Evolutionary conservation across 495 filamentous ascomycete genomes (phyloP), one percentile per base, ranked within the genome.

Genomic region (Delitschia confertaspora): DNA sequence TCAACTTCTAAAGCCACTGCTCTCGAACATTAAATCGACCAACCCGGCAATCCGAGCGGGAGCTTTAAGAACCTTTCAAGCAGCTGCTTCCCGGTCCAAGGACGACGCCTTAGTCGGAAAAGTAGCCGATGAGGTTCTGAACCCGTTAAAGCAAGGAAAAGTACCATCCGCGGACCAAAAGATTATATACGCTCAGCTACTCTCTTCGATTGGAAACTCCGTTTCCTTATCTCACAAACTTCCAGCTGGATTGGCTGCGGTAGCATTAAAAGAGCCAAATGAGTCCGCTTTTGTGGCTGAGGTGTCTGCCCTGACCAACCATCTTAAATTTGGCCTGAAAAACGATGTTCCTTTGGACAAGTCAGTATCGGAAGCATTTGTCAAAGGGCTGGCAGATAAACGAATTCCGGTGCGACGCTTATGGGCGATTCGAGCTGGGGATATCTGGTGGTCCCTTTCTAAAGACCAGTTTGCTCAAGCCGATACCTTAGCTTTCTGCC

Each of bases 1-100:
- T 18, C 76, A 78, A 37, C 67, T 96, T 10, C 62, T 89, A 16
- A 95, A 94, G 54, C 89, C 87, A 13, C 63, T 98, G 3, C 57
- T 96, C 7, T 76, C 85, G 14, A 95, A 83, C 62, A 69, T 84
- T 65, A 96, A 94, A 64, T 96, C 91, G 6, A 83, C 82, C 42
- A 95, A 93, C 55, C 64, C 73, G 3, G 61, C 58, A 2, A 85
- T 95, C 39, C 76, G 91, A 31, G 76, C 74, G 38, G 86, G 85
- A 7, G 83, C 83, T 16, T 57, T 85, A 8, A 70, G 70, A 16
- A 83, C 80, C 1, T 95, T 96, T 60, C 66, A 70, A 41, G 71
- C 78, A 2, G 61, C 86, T 13, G 65, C 75, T 8, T 59, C 61
- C 3, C 70, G 70, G 19, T 84, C 74, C 45, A 64, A 72, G 9